Evolutionary conservation across 345 rosid genomes (phyloP).

Genomic region (Citrus unshiu): DNA sequence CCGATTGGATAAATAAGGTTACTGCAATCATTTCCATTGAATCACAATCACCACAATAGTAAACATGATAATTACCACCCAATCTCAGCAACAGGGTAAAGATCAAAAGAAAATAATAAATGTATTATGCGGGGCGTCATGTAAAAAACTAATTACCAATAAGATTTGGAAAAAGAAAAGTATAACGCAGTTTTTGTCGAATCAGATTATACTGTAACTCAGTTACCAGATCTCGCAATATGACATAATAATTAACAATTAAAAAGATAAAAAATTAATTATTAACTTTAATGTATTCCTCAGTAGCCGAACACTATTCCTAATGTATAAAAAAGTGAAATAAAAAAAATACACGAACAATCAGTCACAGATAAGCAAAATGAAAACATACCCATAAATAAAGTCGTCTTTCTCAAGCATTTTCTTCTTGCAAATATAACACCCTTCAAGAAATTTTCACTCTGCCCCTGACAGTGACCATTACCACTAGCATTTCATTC

Average conservation of each 20-base stretch:
- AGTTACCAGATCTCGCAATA: too few species aligned
- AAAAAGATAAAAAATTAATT: too few species aligned
- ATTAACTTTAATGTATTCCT: not conserved
- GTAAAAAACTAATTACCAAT: not conserved
- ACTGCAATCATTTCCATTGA: not conserved
- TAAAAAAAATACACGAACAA: not conserved
- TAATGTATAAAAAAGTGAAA: not conserved
- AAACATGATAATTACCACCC: too few species aligned
- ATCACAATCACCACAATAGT: not conserved
- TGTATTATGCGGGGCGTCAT: too few species aligned
- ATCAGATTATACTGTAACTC: not conserved
- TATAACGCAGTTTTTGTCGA: not conserved
- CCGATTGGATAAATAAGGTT: not conserved
- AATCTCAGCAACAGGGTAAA: too few species aligned
- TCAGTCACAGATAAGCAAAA: not conserved
- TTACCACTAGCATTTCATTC: not conserved
- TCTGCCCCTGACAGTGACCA: not conserved
- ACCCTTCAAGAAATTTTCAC: conserved; percentile 29
- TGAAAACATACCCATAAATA: conserved; percentile 38
- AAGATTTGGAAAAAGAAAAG: not conserved
- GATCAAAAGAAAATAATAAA: too few species aligned
- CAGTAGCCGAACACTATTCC: not conserved
- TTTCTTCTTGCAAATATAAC: conserved; percentile 31
- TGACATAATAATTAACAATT: too few species aligned
- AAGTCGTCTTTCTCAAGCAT: conserved; percentile 15